Conservation (phyloP, 2,329 filamentous ascomycete genomes). For the Phialemonium atrogriseum region DNA sequence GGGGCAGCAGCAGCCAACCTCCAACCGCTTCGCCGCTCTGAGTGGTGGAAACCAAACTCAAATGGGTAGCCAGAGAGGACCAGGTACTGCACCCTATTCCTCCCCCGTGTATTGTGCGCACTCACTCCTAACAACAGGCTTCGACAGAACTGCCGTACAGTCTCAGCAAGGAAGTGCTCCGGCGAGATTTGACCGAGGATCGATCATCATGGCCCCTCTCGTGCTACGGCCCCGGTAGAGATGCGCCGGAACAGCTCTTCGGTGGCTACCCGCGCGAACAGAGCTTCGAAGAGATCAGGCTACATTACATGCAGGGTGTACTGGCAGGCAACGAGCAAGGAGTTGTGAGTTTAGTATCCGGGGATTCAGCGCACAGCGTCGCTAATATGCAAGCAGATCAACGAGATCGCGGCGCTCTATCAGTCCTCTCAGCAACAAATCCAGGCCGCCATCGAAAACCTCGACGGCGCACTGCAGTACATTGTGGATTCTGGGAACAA, state of each 20-base stretch:
- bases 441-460: conserved; percentile 57
- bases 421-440: conserved; percentile 63
- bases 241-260: conserved; percentile 75
- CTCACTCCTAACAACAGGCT: conserved; percentile 6
- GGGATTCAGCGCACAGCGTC: conserved; percentile 9
- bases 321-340: conserved; percentile 51
- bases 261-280: conserved; percentile 72
- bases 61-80: conserved; percentile 6
- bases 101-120: conserved; percentile 8
- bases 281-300: conserved; percentile 78
- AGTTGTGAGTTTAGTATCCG: conserved; percentile 34
- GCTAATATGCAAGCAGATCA: conserved; percentile 33
- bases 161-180: conserved; percentile 52
- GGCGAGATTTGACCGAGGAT: conserved; percentile 60
- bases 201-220: conserved; percentile 81
- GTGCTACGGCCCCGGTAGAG: conserved; percentile 68
- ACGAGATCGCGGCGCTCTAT: conserved; percentile 53
- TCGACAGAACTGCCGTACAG: conserved; percentile 30
- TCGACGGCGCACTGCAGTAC: conserved; percentile 65
- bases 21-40: conserved; percentile 48
- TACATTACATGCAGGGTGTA: conserved; percentile 58
- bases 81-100: conserved; percentile 22
- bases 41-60: conserved; percentile 7
- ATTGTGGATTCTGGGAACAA: conserved; percentile 56
- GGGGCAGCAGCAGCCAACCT: conserved; percentile 17